Conservation (phyloP, 2,329 filamentous ascomycete species). For the Xylaria sp. region DNA sequence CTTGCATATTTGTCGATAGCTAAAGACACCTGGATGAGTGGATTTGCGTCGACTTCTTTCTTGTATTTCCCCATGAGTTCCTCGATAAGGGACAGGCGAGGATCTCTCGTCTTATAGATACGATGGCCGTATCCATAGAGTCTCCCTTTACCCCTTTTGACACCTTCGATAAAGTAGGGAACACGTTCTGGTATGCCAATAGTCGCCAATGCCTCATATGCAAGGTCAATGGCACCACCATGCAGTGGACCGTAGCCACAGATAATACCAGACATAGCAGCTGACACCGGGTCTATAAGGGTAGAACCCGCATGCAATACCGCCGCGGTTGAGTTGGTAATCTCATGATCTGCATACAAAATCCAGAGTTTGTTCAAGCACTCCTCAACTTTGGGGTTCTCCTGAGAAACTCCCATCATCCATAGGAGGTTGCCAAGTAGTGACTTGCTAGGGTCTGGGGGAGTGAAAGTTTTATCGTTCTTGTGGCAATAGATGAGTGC, state of each 20-base stretch:
- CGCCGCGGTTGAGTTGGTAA: slow-evolving; percentile 60
- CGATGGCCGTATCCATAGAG: slow-evolving; percentile 53
- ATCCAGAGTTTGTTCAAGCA: slow-evolving; percentile 54
- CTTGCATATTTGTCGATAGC: slow-evolving; percentile 52
- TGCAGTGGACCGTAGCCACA: slow-evolving; percentile 59
- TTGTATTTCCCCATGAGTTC: slow-evolving; percentile 42
- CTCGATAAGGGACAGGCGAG: slow-evolving; percentile 43
- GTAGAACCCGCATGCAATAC: slow-evolving; percentile 59
- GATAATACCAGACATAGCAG: slow-evolving; percentile 53
- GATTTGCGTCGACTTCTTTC: slow-evolving; percentile 45
- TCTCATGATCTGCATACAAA: slow-evolving; percentile 60
- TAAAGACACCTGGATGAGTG: slow-evolving; percentile 51
- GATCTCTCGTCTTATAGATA: slow-evolving; percentile 46
- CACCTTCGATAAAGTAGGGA: slow-evolving; percentile 51
- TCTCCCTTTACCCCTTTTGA: slow-evolving; percentile 54
- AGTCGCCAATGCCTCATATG: slow-evolving; percentile 54
- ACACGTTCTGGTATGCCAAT: slow-evolving; percentile 54
- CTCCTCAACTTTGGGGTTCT: slow-evolving; percentile 46
- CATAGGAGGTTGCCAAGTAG: slow-evolving; percentile 58
- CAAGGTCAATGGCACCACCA: slow-evolving; percentile 60
- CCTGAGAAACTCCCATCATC: slow-evolving; percentile 55
- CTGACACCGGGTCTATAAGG: slow-evolving; percentile 56
- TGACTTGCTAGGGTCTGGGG: slow-evolving; percentile 45
- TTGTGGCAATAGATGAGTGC: slow-evolving; percentile 54
- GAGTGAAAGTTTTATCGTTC: slow-evolving; percentile 50